Percentiles rank a stretch among this genome's conserved stretches.
Conservation (phyloP, 139 green algal genomes). For the Diplosphaera chodatii region DNA sequence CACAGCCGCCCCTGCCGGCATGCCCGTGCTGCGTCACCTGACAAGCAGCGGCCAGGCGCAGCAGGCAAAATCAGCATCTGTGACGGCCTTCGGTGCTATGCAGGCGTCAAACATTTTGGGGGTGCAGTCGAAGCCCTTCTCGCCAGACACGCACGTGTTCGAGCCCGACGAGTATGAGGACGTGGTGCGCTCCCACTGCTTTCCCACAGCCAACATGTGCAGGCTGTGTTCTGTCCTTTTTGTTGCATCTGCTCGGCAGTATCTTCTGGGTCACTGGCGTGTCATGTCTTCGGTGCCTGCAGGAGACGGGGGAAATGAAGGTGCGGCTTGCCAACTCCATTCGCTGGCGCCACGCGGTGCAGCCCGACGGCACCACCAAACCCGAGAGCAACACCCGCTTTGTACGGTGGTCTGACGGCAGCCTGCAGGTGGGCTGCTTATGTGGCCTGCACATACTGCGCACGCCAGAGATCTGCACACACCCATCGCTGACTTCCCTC, state of each 20-base stretch:
- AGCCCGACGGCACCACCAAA: conserved; percentile 22
- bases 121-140: conserved; percentile 55
- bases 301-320: conserved; percentile 33
- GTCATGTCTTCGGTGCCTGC: conserved; percentile 9
- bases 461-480: no score
- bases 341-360: conserved; percentile 29
- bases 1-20: no score
- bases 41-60: background rate
- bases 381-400: conserved; percentile 71
- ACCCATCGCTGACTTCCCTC: no score
- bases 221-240: background rate
- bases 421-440: conserved; percentile 20
- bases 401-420: conserved; percentile 74
- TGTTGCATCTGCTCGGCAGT: no score
- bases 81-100: conserved; percentile 7
- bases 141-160: conserved; percentile 43
- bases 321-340: conserved; percentile 40
- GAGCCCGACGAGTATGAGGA: conserved; percentile 26
- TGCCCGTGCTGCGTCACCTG: no score
- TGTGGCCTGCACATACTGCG: no score
- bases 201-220: background rate
- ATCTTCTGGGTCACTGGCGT: no score
- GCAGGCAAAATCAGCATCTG: background rate
- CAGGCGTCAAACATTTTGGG: conserved; percentile 58
- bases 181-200: background rate